Conservation (phyloP, 2,329 filamentous ascomycete species). For the Lasiodiplodia sp. region DNA sequence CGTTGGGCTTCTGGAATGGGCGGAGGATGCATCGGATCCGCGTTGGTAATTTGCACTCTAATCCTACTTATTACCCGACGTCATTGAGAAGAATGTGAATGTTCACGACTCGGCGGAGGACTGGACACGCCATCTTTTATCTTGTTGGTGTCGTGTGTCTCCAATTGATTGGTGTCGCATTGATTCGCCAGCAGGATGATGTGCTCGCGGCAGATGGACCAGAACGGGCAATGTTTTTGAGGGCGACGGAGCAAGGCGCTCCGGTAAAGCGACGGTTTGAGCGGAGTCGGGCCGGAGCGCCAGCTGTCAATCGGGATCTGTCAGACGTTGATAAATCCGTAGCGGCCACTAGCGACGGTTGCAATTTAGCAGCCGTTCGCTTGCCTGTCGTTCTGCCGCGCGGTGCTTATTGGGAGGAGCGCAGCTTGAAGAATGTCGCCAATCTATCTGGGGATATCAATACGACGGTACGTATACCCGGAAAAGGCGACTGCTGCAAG, state of each 20-base stretch:
- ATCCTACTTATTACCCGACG: not conserved
- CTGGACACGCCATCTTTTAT: too few species aligned
- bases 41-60: not conserved
- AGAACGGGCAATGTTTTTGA: not conserved
- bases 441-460: conserved; percentile 16
- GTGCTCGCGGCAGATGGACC: not conserved
- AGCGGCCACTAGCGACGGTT: not conserved
- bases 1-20: conserved; percentile 10
- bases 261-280: not conserved
- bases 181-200: not conserved
- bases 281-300: conserved; percentile 8
- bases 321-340: not conserved
- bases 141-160: not conserved
- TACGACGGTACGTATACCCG: not conserved
- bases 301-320: not conserved
- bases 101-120: not conserved
- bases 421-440: not conserved
- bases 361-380: not conserved
- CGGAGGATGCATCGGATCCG: not conserved
- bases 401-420: not conserved
- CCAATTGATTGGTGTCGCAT: not conserved
- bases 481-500: not conserved
- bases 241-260: not conserved
- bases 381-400: not conserved
- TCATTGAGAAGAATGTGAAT: too few species aligned